Base-by-base conservation (phyloP, 352 stramenopile genomes). In the Phytophthora capsici region DNA sequence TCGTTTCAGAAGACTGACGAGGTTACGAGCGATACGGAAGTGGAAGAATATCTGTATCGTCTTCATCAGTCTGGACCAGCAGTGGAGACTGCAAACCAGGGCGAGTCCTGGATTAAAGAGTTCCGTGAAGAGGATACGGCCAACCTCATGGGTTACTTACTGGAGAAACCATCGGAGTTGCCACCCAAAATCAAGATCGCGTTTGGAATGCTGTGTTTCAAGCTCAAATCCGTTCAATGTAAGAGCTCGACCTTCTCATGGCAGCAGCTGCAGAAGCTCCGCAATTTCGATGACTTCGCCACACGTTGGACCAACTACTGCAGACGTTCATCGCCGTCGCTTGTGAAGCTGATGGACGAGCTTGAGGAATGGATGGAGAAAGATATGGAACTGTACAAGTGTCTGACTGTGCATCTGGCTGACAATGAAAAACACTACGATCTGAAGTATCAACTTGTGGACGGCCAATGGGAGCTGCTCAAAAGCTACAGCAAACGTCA, bases 371-470 rank as follows among this genome's bases (percentile, higher is more conserved):
- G 61, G 57, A 61, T 66, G 52, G 54, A 66, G 48, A 45, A 61
- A 40, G 61, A 16, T 0, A 30, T 60, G 16, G 45, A 57, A 25
- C 41, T 38, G 22, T 38, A 32, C 12, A 67, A 58, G 20, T 20
- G 19, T n/a, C 12, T 78, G 20, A 63, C 64, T 7, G 45, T 79
- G n/a, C 64, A 79, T 49, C 16, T 84, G 44, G 47, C 52, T 22
- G 43, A 37, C 12, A 44, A 45, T 5, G 14, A 51, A 47, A 44
- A 41, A 3, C 64, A 45, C 3, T 79, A 67, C 44, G 57, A 76
- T 8, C 23, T 88, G 17, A 88, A 85, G 57, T 88, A 77, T 30
- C 53, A 62, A 40, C 52, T 77, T n/a, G 54, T 71, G 3, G 51
- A 77, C 23, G 70, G 71, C 3, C 30, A 75, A 8, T 84, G 75